Conservation (phyloP, 305 asterid genomes). For the Solanum hybrid region DNA sequence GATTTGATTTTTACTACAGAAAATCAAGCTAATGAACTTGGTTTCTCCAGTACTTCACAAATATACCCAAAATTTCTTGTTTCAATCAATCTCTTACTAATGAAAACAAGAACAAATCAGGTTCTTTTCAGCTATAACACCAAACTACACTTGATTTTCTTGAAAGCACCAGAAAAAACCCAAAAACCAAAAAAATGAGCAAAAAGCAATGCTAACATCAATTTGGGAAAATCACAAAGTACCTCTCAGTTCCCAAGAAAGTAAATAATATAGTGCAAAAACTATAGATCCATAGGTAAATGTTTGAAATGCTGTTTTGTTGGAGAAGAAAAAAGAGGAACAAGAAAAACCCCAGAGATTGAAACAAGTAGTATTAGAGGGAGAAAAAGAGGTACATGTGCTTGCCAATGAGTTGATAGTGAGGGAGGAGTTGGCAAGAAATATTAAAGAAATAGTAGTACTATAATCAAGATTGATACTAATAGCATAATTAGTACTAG, state of each 20-base stretch:
- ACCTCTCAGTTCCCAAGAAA: constrained; percentile 14
- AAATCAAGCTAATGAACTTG: constrained; percentile 10
- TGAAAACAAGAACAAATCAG: constrained; percentile 18
- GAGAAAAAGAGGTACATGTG: neutral
- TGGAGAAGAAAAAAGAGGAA: neutral
- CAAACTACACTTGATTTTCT: neutral
- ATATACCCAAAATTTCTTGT: neutral
- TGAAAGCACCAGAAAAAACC: neutral
- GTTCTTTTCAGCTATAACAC: neutral
- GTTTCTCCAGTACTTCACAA: neutral
- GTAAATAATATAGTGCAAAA: neutral
- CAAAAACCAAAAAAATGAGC: constrained; percentile 7
- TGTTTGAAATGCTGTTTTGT: neutral
- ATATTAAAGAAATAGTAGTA: neutral
- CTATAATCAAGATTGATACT: neutral
- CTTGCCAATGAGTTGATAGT: neutral
- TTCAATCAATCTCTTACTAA: constrained; percentile 12
- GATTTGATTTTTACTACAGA: neutral
- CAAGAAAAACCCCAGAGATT: neutral
- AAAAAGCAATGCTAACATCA: constrained; percentile 6
- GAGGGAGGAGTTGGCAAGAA: constrained; percentile 9
- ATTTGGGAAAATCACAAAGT: constrained; percentile 9
- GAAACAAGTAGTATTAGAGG: neutral
- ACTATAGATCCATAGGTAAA: constrained; percentile 2
- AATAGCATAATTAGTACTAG: neutral